Conservation (phyloP, 805 yeast species). For the Cyberlindnera mycetangii region DNA sequence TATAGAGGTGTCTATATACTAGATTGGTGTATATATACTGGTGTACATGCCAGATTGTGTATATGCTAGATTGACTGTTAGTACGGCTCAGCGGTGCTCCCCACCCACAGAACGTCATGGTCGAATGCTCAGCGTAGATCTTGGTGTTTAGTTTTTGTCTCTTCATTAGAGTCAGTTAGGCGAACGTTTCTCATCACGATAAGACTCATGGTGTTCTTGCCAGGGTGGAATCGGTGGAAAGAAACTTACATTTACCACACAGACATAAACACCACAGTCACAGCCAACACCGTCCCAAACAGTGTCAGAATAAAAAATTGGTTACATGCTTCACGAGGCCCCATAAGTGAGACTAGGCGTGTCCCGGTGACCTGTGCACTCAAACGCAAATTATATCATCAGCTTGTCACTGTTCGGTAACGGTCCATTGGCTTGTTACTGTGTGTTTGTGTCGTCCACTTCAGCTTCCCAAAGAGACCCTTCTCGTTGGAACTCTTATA, state of each 20-base stretch:
- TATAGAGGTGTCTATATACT: neutral
- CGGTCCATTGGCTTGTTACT: slow-evolving; percentile 1
- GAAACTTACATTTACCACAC: neutral
- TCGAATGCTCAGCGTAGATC: slow-evolving; percentile 37
- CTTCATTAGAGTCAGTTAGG: slow-evolving; percentile 34
- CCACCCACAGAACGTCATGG: no score
- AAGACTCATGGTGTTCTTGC: neutral
- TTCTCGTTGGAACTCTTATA: slow-evolving; percentile 1
- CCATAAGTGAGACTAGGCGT: slow-evolving; percentile 43
- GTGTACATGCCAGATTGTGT: no score
- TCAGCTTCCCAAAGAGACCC: slow-evolving; percentile 2
- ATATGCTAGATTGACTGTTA: no score
- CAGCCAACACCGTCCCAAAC: neutral
- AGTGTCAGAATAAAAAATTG: slow-evolving; percentile 23
- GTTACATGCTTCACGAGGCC: slow-evolving; percentile 35
- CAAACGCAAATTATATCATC: slow-evolving; percentile 60
- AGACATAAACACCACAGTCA: neutral
- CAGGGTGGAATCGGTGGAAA: neutral
- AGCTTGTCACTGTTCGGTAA: slow-evolving; percentile 10
- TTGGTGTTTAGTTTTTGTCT: slow-evolving; percentile 36
- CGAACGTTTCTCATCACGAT: slow-evolving; percentile 39
- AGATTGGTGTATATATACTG: neutral
- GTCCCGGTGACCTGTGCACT: slow-evolving; percentile 38
- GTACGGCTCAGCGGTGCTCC: no score
- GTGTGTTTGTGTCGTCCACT: neutral